phyloP scores from a whole-genome alignment of 306 rosid species.

The Rosa lucieae region DNA sequence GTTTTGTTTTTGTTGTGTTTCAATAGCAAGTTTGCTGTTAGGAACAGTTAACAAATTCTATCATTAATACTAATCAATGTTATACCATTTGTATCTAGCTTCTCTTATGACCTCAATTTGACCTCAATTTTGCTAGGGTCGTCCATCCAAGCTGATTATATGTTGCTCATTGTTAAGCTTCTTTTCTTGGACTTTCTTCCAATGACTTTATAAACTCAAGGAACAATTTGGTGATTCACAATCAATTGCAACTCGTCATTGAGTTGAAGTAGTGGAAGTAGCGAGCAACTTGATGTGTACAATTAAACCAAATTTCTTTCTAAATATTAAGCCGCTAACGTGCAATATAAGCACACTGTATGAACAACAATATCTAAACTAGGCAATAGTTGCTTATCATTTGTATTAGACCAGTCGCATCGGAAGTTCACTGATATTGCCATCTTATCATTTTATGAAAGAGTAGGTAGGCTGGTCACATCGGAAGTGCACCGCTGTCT shows the following conservation, averaged over 20 bases:
- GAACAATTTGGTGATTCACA: background rate
- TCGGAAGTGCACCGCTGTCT: constrained; percentile 53
- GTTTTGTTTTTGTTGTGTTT: background rate
- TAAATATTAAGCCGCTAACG: background rate
- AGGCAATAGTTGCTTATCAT: background rate
- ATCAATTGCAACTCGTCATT: background rate
- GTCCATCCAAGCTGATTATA: background rate
- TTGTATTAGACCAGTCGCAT: background rate
- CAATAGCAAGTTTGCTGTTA: background rate
- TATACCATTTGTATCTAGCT: background rate
- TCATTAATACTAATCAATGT: background rate
- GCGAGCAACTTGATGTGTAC: background rate
- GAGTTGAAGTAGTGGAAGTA: background rate
- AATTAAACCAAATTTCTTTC: background rate
- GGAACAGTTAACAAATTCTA: background rate
- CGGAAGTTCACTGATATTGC: background rate
- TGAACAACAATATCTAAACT: background rate
- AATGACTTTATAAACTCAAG: background rate
- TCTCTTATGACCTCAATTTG: background rate
- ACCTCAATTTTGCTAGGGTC: background rate
- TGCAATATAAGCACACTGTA: background rate
- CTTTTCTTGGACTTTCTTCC: background rate
- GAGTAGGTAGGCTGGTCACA: constrained; percentile 8
- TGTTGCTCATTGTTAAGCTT: background rate
- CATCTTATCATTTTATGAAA: background rate